Conservation (phyloP, 2,329 filamentous ascomycete species). For the Colletotrichum sansevieriae region DNA sequence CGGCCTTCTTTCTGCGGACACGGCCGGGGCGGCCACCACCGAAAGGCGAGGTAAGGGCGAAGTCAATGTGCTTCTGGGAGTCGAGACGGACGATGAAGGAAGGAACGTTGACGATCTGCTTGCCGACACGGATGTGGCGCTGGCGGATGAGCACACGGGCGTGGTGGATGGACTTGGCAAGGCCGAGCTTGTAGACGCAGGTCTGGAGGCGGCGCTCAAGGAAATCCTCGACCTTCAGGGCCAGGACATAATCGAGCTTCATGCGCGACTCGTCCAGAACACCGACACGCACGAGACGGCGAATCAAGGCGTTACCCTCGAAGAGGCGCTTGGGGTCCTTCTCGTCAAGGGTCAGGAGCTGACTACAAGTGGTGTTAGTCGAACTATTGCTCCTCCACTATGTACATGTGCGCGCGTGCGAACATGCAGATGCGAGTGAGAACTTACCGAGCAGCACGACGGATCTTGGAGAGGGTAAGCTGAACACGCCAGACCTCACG, state of each 20-base stretch:
- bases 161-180: constrained; percentile 99
- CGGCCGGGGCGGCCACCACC: constrained; percentile 97
- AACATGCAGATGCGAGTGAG: not conserved
- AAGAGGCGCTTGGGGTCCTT: constrained; percentile 99
- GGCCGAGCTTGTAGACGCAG: constrained; percentile 99
- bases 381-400: not conserved
- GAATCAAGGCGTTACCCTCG: constrained; percentile 99
- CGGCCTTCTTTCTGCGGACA: constrained; percentile 99
- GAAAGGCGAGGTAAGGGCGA: constrained; percentile 96
- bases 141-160: constrained; percentile 99
- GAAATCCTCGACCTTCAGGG: constrained; percentile 99
- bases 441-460: constrained; percentile 98
- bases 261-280: constrained; percentile 99
- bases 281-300: constrained; percentile 99
- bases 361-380: constrained; percentile 69
- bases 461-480: constrained; percentile 99
- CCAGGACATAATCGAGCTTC: constrained; percentile 99
- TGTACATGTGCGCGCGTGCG: not conserved
- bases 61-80: constrained; percentile 99
- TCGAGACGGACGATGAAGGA: constrained; percentile 99
- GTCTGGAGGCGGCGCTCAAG: constrained; percentile 99
- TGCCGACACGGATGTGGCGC: constrained; percentile 99
- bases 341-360: constrained; percentile 99
- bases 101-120: constrained; percentile 99
- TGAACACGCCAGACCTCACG: constrained; percentile 99